Conservation (phyloP, 2,329 filamentous ascomycete genomes). For the Onygena corvina region DNA sequence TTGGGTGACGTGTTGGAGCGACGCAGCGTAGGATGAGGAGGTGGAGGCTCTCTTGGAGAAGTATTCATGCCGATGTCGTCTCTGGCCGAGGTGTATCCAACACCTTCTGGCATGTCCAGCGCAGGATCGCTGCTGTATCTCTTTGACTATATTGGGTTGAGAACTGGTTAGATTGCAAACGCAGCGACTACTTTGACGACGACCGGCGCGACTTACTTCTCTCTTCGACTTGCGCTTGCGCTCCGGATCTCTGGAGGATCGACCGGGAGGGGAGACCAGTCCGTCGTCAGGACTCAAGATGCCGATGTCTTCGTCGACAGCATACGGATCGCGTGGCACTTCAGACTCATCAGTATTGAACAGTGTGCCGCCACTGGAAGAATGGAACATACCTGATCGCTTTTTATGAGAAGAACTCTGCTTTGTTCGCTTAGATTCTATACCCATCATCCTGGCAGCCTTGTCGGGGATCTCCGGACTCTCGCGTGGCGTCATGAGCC, state of each 20-base stretch:
- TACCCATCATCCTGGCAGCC: conserved; percentile 64
- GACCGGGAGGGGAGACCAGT: conserved; percentile 14
- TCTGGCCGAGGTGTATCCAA: conserved; percentile 35
- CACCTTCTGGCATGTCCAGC: conserved; percentile 34
- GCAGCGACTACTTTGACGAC: background rate
- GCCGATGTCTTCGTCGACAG: conserved; percentile 51
- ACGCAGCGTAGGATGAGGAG: no score
- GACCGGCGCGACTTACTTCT: conserved; percentile 23
- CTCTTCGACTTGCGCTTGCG: conserved; percentile 27
- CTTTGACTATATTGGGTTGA: background rate
- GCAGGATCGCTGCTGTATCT: conserved; percentile 35
- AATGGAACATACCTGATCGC: conserved; percentile 9
- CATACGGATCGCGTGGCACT: conserved; percentile 45
- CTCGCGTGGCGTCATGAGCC: conserved; percentile 59
- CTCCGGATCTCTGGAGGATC: conserved; percentile 22
- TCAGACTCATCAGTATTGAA: background rate
- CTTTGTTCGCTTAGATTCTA: conserved; percentile 38
- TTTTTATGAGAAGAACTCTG: conserved; percentile 23
- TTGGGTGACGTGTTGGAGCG: conserved; percentile 48
- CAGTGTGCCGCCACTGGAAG: background rate
- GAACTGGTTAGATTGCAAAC: background rate
- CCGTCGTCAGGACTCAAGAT: conserved; percentile 40
- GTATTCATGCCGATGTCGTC: conserved; percentile 39
- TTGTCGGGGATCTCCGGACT: conserved; percentile 56
- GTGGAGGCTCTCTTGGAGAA: conserved; percentile 38